phyloP scores from a whole-genome alignment of 2,329 filamentous ascomycete genomes.

The Exutisphaerella laricina region DNA sequence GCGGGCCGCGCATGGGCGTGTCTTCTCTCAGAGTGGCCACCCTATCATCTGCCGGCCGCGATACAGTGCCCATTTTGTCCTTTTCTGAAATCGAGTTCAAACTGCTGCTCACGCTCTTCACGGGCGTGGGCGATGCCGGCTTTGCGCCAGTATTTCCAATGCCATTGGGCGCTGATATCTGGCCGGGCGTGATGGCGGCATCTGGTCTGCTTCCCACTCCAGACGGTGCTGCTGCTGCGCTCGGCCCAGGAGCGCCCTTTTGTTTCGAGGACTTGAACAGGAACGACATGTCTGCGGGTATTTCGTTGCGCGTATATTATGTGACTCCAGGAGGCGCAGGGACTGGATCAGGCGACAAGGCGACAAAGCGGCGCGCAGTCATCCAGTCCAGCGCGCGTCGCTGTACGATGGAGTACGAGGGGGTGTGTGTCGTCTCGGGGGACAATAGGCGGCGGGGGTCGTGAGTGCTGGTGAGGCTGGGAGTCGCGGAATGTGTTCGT shows the following conservation, averaged over 20 bases:
- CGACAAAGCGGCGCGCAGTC: slow-evolving; percentile 1
- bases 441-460: too few species aligned
- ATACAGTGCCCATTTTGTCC: slow-evolving; percentile 10
- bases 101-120: slow-evolving; percentile 60
- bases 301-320: not conserved
- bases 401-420: not conserved
- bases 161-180: slow-evolving; percentile 46
- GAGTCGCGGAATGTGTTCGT: too few species aligned
- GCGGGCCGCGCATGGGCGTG: slow-evolving; percentile 9
- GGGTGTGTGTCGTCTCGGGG: too few species aligned
- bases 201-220: slow-evolving; percentile 53
- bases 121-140: slow-evolving; percentile 50
- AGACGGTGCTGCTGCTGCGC: slow-evolving; percentile 38
- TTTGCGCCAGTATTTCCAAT: slow-evolving; percentile 23
- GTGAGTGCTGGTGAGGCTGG: too few species aligned
- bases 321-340: slow-evolving; percentile 5
- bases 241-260: slow-evolving; percentile 26
- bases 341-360: not conserved
- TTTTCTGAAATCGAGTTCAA: slow-evolving; percentile 25
- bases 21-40: slow-evolving; percentile 13
- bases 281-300: slow-evolving; percentile 41
- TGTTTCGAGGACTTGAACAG: slow-evolving; percentile 45
- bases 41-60: slow-evolving; percentile 16
- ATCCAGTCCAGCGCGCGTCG: slow-evolving; percentile 5
- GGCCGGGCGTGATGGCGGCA: slow-evolving; percentile 36